These are phyloP conservation scores for Wickerhamiella musiphila DNA, from an alignment of 805 yeast species.

Conservation along the genomic window DNA sequence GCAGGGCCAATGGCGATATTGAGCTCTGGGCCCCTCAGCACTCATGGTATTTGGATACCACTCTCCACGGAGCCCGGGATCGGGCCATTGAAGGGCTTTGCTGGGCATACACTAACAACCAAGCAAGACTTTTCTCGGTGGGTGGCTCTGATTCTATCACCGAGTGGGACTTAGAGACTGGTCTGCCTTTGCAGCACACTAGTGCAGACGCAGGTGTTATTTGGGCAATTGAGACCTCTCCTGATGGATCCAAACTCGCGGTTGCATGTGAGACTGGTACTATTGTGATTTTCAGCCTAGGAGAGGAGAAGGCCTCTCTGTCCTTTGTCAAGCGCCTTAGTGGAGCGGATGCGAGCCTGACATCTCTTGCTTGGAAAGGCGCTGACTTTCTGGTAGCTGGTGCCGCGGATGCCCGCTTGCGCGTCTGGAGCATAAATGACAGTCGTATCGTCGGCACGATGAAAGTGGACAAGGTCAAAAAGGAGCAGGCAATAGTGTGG, in stretches of 20 bases:
- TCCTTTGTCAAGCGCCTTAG: constrained; percentile 62
- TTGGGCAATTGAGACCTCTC: constrained; percentile 68
- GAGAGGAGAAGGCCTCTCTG: constrained; percentile 70
- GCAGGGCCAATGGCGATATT: constrained; percentile 84
- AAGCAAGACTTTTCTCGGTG: constrained; percentile 66
- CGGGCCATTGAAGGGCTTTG: constrained; percentile 78
- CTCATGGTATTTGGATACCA: constrained; percentile 57
- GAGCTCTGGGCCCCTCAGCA: constrained; percentile 86
- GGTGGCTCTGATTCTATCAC: constrained; percentile 87
- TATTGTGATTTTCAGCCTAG: constrained; percentile 65
- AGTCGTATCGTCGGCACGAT: constrained; percentile 68
- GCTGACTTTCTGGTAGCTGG: constrained; percentile 66
- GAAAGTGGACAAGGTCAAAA: constrained; percentile 79
- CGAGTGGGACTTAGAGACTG: constrained; percentile 75
- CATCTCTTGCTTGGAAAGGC: constrained; percentile 61
- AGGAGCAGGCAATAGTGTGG: constrained; percentile 68
- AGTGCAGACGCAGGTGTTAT: constrained; percentile 88
- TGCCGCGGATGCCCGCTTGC: constrained; percentile 82
- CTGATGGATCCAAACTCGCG: constrained; percentile 45
- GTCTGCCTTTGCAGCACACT: constrained; percentile 53
- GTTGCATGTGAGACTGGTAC: constrained; percentile 94
- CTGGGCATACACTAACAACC: constrained; percentile 41
- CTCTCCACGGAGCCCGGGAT: constrained; percentile 62
- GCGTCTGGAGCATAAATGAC: constrained; percentile 52
- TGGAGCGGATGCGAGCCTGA: constrained; percentile 45